Conservation (phyloP, 2,329 filamentous ascomycete genomes). For the Aspergillus costaricaensis region DNA sequence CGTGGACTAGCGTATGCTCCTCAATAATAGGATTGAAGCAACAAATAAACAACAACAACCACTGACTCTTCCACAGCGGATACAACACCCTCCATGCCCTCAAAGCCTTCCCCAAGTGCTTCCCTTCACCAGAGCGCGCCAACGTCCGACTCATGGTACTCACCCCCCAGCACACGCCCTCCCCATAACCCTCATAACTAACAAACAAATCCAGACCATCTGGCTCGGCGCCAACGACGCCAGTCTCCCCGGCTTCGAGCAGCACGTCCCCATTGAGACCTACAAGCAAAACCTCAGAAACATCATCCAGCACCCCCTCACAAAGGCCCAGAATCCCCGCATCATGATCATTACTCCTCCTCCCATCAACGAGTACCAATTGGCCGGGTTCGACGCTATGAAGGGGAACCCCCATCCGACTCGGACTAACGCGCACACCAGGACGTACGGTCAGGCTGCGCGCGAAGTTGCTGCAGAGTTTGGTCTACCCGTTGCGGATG, state of each 20-base stretch:
- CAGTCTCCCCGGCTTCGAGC: slow-evolving; percentile 65
- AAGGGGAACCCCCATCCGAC: slow-evolving; percentile 52
- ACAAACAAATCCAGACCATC: slow-evolving; percentile 58
- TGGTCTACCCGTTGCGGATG: slow-evolving; percentile 68
- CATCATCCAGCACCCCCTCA: slow-evolving; percentile 71
- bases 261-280: slow-evolving; percentile 74
- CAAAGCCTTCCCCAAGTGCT: slow-evolving; percentile 66
- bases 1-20: slow-evolving; percentile 67
- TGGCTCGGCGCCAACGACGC: slow-evolving; percentile 93
- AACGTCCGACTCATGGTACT: slow-evolving; percentile 46
- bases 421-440: slow-evolving; percentile 64
- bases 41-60: background rate
- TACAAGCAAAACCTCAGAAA: slow-evolving; percentile 72
- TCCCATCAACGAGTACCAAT: slow-evolving; percentile 75
- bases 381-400: slow-evolving; percentile 51
- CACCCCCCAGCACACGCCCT: background rate
- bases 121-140: slow-evolving; percentile 65
- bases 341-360: slow-evolving; percentile 77
- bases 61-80: slow-evolving; percentile 53
- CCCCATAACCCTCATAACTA: background rate
- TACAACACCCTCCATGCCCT: slow-evolving; percentile 80
- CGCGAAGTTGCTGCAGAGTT: slow-evolving; percentile 61
- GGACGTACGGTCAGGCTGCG: slow-evolving; percentile 66
- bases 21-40: background rate
- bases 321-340: slow-evolving; percentile 71